A percentile compares a stretch with the other conserved stretches of the same genome.
Conservation (phyloP, 208 protist species). For the Leishmania gerbilli region DNA sequence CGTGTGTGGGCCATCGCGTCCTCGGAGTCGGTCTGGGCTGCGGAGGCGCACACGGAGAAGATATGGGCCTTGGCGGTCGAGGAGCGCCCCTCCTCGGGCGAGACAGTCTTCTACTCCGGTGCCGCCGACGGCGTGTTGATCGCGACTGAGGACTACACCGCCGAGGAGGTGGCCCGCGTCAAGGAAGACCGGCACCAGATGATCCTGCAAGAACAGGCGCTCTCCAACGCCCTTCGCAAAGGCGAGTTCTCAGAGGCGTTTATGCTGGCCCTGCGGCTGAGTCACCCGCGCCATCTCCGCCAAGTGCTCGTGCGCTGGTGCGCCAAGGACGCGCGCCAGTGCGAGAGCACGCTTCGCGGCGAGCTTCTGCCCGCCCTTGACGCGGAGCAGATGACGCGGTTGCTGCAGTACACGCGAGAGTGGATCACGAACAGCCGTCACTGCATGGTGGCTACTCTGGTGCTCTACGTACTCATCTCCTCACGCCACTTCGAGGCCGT, state of each 20-base stretch:
- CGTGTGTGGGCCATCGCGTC: slow-evolving; percentile 89
- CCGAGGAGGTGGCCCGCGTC: slow-evolving; percentile 77
- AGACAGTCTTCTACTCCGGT: slow-evolving; percentile 78
- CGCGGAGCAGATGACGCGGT: slow-evolving; percentile 62
- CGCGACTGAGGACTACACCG: slow-evolving; percentile 90
- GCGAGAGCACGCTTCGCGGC: slow-evolving; percentile 57
- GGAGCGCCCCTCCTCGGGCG: slow-evolving; percentile 27
- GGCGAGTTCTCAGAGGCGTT: slow-evolving; percentile 83
- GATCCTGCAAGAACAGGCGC: slow-evolving; percentile 83
- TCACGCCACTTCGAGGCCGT: slow-evolving; percentile 71
- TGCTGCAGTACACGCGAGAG: slow-evolving; percentile 91
- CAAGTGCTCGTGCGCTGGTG: slow-evolving; percentile 82
- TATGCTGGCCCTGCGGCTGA: slow-evolving; percentile 78
- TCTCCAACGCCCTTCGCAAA: slow-evolving; percentile 82
- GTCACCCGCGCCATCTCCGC: slow-evolving; percentile 87
- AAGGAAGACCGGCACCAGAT: slow-evolving; percentile 61
- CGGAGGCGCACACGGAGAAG: slow-evolving; percentile 82
- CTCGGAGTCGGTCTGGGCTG: slow-evolving; percentile 80
- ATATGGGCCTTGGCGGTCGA: slow-evolving; percentile 81
- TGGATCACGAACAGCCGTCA: slow-evolving; percentile 92
- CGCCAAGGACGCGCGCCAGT: slow-evolving; percentile 55
- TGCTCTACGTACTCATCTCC: slow-evolving; percentile 64
- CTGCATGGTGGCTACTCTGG: slow-evolving; percentile 75
- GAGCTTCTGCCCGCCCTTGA: slow-evolving; percentile 61
- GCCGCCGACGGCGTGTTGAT: slow-evolving; percentile 85